Evolutionary conservation across 1,284 basidiomycete species (phyloP), one percentile per base, ranked within the genome.

Genomic region (Earliella scabrosa): DNA sequence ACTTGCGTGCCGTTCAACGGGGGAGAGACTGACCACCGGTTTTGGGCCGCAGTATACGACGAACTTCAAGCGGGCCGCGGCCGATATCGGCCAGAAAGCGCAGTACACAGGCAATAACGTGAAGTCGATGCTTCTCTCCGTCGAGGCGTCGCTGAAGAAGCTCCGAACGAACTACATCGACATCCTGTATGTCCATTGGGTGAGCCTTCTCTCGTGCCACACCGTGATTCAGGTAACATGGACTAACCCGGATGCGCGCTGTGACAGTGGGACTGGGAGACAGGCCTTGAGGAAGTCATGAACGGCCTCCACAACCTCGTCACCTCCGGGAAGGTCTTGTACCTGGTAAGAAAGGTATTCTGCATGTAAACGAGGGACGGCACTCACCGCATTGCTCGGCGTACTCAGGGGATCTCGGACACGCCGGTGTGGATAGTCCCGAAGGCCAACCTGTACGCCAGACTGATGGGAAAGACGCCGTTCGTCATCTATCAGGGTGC

Each of bases 401-500:
- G n/a, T 53, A 6, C 10, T 23, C 18, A 68, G 66, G 70, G 69
- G 16, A 61, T 69, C 21, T 71, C 70, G 4, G 68, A 70, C 38
- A 58, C 68, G 2, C 70, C 68, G 0, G 70, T 67, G 0, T 71
- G 68, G 69, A 56, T 67, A 50, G 68, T 68, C 20, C 50, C 65
- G 7, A 65, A 67, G 51, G 68, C 66, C 16, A 68, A 69, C 56
- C 52, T 57, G n/a, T 70, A 70, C 45, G 68, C 66, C 10, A 59
- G 72, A 4, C 70, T 75, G 26, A 71, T 76, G 39, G 78, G 76
- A 11, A 74, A 80, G 63, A 76, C 78, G 0, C 80, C 78, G 1
- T 83, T 84, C 61, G 71, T 74, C 3, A 73, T 84, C 55, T 84
- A 84, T 61, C 81, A 84, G 62, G 82, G 82, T 18, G 59, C 63